Evolutionary conservation across 176 grass and related monocot genomes (phyloP).

Genomic region (Triticum turgidum): DNA sequence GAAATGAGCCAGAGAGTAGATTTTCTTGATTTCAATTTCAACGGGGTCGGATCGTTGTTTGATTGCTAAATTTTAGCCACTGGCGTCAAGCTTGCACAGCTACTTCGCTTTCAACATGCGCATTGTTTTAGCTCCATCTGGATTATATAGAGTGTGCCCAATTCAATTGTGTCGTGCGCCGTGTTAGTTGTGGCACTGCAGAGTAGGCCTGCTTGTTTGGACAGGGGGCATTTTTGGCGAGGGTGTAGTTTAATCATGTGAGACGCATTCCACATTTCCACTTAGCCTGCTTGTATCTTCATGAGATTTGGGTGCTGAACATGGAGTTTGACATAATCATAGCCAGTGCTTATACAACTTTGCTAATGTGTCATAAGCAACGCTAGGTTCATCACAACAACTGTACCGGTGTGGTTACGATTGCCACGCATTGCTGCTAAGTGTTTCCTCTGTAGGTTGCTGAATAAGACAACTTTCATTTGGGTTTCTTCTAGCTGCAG

Average conservation of each 20-base stretch:
- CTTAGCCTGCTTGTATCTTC: neutral
- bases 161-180: neutral
- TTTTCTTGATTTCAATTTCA: neutral
- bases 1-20: neutral
- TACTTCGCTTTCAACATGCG: neutral
- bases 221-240: neutral
- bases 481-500: neutral
- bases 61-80: conserved; percentile 8
- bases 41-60: neutral
- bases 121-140: conserved; percentile 4
- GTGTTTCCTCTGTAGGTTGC: neutral
- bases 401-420: neutral
- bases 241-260: neutral
- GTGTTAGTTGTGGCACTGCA: neutral
- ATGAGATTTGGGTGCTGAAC: neutral
- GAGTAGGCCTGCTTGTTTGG: conserved; percentile 1
- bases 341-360: neutral
- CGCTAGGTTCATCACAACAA: neutral
- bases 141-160: neutral
- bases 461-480: neutral
- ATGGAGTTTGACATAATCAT: neutral
- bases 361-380: neutral
- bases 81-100: neutral
- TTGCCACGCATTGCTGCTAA: neutral
- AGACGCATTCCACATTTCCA: neutral